Percentiles rank a stretch among this genome's conserved stretches.
Conservation (phyloP, 2,329 filamentous ascomycete genomes). For the Fusarium pseudocircinatum region DNA sequence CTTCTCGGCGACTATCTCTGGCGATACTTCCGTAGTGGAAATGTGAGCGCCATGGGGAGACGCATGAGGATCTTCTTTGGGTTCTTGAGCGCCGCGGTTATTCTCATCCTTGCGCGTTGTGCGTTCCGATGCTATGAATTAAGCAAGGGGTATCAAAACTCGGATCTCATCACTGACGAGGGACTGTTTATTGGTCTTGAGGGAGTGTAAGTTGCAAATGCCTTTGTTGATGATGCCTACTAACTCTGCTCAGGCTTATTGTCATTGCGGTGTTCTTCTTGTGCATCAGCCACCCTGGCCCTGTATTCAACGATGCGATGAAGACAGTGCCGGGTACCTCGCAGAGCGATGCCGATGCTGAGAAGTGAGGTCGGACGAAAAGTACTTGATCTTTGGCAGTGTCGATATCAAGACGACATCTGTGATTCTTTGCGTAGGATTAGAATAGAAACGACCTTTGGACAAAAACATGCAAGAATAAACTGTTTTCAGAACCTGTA, state of each 20-base stretch:
- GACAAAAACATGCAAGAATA: background rate
- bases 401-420: rapidly evolving
- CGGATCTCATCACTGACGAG: conserved; percentile 62
- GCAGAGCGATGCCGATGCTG: conserved; percentile 8
- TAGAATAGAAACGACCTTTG: rapidly evolving
- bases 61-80: conserved; percentile 57
- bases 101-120: conserved; percentile 69
- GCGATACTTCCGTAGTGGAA: conserved; percentile 47
- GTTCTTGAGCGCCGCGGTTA: conserved; percentile 62
- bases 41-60: conserved; percentile 22
- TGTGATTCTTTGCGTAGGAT: rapidly evolving
- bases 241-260: conserved; percentile 45
- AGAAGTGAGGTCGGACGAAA: conserved; percentile 5
- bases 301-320: conserved; percentile 35
- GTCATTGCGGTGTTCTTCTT: conserved; percentile 49
- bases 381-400: background rate
- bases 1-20: conserved; percentile 60
- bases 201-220: conserved; percentile 52
- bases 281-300: conserved; percentile 52
- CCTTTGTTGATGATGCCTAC: background rate
- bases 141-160: conserved; percentile 66
- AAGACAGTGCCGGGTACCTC: background rate
- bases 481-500: rapidly evolving
- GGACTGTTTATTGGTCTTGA: conserved; percentile 64
- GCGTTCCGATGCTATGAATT: conserved; percentile 73